Evolutionary conservation across 2,329 filamentous ascomycete species (phyloP), one percentile per base, ranked within the genome.

Genomic region (Penicillium sp.): DNA sequence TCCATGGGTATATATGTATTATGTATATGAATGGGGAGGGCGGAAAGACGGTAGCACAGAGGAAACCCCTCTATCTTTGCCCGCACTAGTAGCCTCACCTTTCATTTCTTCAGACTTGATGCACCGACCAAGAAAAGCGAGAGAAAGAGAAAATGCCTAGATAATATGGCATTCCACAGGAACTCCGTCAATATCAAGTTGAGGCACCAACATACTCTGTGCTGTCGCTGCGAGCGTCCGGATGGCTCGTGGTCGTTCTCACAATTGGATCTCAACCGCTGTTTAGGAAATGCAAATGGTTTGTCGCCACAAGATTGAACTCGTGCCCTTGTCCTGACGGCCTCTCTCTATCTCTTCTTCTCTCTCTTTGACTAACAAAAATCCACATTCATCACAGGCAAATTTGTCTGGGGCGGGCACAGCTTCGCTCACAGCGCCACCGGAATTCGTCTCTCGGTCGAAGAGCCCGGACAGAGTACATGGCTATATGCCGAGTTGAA

Each of bases 401-500:
- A 49, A 13, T 53, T 53, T 35, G n/a, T 44, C 37, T 53, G 51
- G 51, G 49, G 49, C 8, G 51, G 49, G 12, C 27, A 45, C 18
- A 37, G 34, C 24, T 53, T 53, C 29, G 43, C 48, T 12, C 39
- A 50, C 11, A 53, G 45, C 42, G 51, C 51, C 6, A 39, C 48
- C 11, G 48, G 48, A 39, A 46, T 53, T 28, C 48, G 50, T 39
- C 46, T 53, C 12, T 39, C 49, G 6, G 18, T 51, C 12, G 51
- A 53, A 27, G 51, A 48, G 0, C 32, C 25, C 9, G 48, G 48
- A 9, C 39, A 40, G 12, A 36, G 12, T 26, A 46, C 48, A 7
- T 44, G 44, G 38, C 35, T 53, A 27, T 43, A 51, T 47, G 51
- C 51, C n/a, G 45, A 51, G 39, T 9, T 53, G 43, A 49, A 53